Evolutionary conservation across 2,329 filamentous ascomycete species (phyloP).

Genomic region (Aplosporella prunicola): DNA sequence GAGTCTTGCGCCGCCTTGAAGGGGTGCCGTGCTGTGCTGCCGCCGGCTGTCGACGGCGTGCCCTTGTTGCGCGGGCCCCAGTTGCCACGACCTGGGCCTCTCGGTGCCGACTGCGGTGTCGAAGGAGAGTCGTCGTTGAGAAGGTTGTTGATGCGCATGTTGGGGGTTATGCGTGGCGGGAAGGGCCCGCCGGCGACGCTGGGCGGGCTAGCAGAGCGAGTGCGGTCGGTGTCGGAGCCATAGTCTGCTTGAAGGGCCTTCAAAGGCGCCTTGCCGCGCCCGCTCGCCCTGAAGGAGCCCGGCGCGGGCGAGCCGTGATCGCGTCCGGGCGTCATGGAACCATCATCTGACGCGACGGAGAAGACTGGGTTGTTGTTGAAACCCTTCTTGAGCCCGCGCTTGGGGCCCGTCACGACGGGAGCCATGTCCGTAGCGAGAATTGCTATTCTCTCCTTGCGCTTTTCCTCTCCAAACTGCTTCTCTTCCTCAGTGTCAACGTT

Average conservation of each 20-base stretch:
- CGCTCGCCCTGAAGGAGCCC: conserved; percentile 20
- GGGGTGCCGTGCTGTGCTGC: conserved; percentile 16
- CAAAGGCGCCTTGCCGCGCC: conserved; percentile 15
- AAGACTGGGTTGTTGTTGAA: conserved; percentile 35
- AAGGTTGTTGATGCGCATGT: conserved; percentile 41
- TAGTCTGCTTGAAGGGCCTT: conserved; percentile 27
- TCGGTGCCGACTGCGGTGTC: conserved; percentile 22
- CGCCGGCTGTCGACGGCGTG: conserved; percentile 14
- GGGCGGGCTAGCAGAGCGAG: conserved; percentile 36
- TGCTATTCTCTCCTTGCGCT: conserved; percentile 60
- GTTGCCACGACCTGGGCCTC: conserved; percentile 41
- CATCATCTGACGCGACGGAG: conserved; percentile 31
- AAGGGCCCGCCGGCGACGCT: conserved; percentile 28
- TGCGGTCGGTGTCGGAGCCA: conserved; percentile 37
- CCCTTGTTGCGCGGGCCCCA: conserved; percentile 33
- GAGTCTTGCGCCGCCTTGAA: conserved; percentile 17
- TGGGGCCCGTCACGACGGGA: conserved; percentile 49
- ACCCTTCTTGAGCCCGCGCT: conserved; percentile 40
- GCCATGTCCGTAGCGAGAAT: conserved; percentile 69
- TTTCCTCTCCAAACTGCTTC: conserved; percentile 59
- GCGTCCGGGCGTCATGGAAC: conserved; percentile 28
- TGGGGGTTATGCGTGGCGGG: conserved; percentile 19
- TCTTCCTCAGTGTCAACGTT: conserved; percentile 68
- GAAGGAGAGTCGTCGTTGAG: conserved; percentile 36
- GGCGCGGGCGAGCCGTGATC: conserved; percentile 31